A percentile compares a stretch with the other conserved stretches of the same genome.
Evolutionary conservation across 169 alveolate species (phyloP).

Genomic region (Eimeria necatrix): DNA sequence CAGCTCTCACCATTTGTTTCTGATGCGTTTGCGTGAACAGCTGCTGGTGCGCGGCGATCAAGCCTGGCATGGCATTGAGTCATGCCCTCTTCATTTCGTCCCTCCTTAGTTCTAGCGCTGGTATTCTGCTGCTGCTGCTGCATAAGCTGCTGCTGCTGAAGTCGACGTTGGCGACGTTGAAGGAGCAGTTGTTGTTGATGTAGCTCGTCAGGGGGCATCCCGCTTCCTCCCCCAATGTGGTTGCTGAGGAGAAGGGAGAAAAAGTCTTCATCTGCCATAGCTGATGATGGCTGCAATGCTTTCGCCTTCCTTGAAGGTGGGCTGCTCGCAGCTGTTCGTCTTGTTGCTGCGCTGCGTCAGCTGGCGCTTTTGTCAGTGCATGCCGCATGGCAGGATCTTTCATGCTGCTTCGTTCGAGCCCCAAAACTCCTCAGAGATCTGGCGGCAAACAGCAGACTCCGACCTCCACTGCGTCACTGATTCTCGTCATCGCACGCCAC

Average conservation of each 20-base stretch:
- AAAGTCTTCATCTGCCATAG: conserved; percentile 66
- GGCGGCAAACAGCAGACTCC: too few relatives aligned
- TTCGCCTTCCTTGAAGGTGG: neutral
- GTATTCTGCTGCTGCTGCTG: conserved; percentile 7
- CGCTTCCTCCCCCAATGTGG: conserved; percentile 69
- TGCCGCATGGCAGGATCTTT: conserved; percentile 18
- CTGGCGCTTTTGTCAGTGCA: conserved; percentile 14
- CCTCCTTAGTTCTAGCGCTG: neutral
- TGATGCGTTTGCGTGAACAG: conserved; percentile 2
- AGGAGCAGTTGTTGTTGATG: neutral
- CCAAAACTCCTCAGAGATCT: too few relatives aligned
- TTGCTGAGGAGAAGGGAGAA: conserved; percentile 69
- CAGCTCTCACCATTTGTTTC: neutral
- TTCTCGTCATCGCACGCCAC: too few relatives aligned
- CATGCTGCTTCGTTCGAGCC: neutral
- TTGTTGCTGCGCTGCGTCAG: conserved; percentile 21
- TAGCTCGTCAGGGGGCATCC: conserved; percentile 62
- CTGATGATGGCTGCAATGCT: neutral
- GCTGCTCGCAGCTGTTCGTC: neutral
- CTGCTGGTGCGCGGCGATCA: neutral
- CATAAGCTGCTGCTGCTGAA: conserved; percentile 21
- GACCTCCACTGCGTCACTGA: too few relatives aligned
- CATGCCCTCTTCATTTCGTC: neutral
- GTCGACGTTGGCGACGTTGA: neutral
- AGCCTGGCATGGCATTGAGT: neutral